Evolutionary conservation across 75 land plant species (phyloP), one percentile per base, ranked within the genome.

Genomic region (Sequoia sempervirens): DNA sequence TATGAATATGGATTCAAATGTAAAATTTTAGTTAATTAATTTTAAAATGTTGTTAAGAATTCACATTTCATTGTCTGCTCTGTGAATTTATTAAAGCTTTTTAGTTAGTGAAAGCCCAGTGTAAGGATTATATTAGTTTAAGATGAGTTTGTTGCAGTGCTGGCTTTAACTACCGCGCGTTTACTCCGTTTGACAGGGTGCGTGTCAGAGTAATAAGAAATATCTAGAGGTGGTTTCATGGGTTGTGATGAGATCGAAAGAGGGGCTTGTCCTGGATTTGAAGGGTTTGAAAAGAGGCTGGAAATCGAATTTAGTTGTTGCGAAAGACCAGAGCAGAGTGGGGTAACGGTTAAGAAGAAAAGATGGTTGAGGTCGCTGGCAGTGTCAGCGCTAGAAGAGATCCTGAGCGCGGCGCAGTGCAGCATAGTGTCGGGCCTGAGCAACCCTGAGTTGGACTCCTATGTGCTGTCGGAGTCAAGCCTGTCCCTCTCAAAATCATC

Each of bases 391-490:
- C 52, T 93, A 3, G 95, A 94, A 52, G 80, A 78, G 3, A 86
- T 94, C 79, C 90, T 94, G 17, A 81, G 70, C 0, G 85, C 89
- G 11, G 95, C 95, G 5, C 58, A 86, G 43, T 94, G 95, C 89
- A 88, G 91, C 41, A 93, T 94, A 40, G 95, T 94, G 4, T 76
- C 88, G 26, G 75, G 82, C 15, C 83, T 94, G 53, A 89, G 91
- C 82, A 93, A 94, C 89, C 37, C 54, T 20, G 88, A 88, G 1
- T 50, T 92, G 23, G 95, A 94, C 79, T 92, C 95, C 0, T 93
- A 93, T 54, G 95, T 93, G n/a, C 88, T 93, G 40, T 92, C 95
- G 14, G 95, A 93, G 83, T 93, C 95, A 1, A 93, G 95, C 88
- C 86, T 93, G 50, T 93, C 72, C 94, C 94, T 0, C 75, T 54